Base-by-base conservation (phyloP, 164 flowering plant species). In the Sedum album region DNA sequence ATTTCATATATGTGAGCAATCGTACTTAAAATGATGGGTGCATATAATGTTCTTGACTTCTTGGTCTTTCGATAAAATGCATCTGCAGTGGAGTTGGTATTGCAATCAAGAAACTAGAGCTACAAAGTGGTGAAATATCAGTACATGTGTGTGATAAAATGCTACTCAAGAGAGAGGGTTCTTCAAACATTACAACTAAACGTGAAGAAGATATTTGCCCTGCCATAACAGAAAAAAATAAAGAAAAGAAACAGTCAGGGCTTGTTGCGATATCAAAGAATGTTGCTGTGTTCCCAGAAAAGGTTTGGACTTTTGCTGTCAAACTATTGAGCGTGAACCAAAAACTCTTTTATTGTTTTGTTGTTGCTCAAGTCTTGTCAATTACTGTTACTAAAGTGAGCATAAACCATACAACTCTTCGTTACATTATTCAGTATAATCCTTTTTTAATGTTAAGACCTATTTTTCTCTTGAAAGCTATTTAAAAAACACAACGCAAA, bases 81-180 rank as follows among this genome's bases (percentile, higher is more conserved):
- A 26, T 57, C 53, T 60, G 60, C 83, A 95, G 99, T 78, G 96
- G 86, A 76, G 82, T 79, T 65, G 97, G 99, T 73, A 74, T 92
- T 55, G 61, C 78, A 65, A 68, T 92, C 70, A 87, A 79, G 75
- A 79, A 85, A 77, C 70, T 90, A 76, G 96, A 95, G 67, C 71
- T 92, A 66, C 60, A 73, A 36, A 79, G 80, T 69, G 99, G 99
- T 46, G 93, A 88, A 74, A 84, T 92, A 51, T 31, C 71, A 44
- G 61, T 89, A 63, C 83, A 77, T 68, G 74, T 95, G 33, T 80
- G 81, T 75, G 95, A 88, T 77, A 84, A 82, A 46, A 67, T 90
- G 61, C 76, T 89, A 61, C 70, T 70, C 4, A 87, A 81, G 71
- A 81, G 73, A 36, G 85, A 82, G 68, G 73, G 69, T 60, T 63